Base-by-base conservation (phyloP, 768 basidiomycete genomes). In the Suillus sp. region DNA sequence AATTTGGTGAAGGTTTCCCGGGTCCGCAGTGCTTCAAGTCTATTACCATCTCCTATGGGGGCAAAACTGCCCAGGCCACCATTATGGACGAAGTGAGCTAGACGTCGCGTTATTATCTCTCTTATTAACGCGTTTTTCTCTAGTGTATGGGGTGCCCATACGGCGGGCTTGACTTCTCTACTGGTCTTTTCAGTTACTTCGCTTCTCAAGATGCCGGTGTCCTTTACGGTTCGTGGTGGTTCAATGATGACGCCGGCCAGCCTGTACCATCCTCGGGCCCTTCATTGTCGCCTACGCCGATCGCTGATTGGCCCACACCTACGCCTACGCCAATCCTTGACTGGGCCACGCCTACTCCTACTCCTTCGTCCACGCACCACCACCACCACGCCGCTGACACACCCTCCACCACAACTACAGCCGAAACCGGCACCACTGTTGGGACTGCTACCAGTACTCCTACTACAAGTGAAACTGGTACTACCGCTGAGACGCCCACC, bases 131-230 rank as follows among this genome's bases (percentile, higher is more conserved):
- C 27, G 42, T 14, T 62, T 37, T 51, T 48, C 35, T 43, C 57
- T 69, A 90, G 84, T 91, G 90, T 69, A 85, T 85, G 43, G 82
- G 81, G 25, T 93, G 91, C 71, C 84, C 84, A 16, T 82, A 76
- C 62, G 83, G 82, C 53, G 90, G 84, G 42, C 83, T 93, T 32
- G 92, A 93, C 73, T 76, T 92, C 40, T 86, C 86, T 30, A 72
- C 76, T 18, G 86, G 86, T 48, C 79, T 93, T 55, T 93, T 93
- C 77, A 60, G 72, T 25, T 75, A 69, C 74, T 90, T 92, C 71
- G 86, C 82, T 7, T 20, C 71, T 11, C 70, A 79, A 56, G 66
- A 68, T 50, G 68, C 59, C 7, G 91, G 91, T 48, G 82, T 89
- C 16, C 76, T 92, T 61, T 77, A 79, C 63, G 88, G 85, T 55